Evolutionary conservation across 768 basidiomycete genomes (phyloP), one percentile per base, ranked within the genome.

Genomic region (Artomyces pyxidatus): DNA sequence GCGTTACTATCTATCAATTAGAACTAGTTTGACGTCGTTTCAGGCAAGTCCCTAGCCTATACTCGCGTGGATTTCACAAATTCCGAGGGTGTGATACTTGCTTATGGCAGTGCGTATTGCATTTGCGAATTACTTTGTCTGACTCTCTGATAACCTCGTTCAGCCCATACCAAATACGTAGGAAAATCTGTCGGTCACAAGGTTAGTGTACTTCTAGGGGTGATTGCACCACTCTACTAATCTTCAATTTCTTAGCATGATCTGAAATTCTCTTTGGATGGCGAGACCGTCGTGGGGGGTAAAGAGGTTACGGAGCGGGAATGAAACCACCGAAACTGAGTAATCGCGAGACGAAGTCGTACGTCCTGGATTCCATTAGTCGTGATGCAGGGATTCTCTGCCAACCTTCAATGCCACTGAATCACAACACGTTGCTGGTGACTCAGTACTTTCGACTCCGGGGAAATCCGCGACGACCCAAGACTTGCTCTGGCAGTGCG

Each of bases 141-240:
- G 19, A 32, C 35, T 49, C 42, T 47, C 32, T 49, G 27, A 55
- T n/a, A 37, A 32, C 53, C 29, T 47, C 44, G 21, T 42, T 1
- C 50, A 91, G 88, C 83, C 51, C 89, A 91, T 58, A 92, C 89
- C 7, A 92, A 92, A 62, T 91, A 88, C 54, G 69, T 91, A 49
- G 88, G 86, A 12, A 86, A 77, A 61, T 87, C 85, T 9, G 62
- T 64, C 2, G 68, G 67, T 8, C 70, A 72, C 43, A 57, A 67
- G 52, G 75, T 77, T 49, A 47, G 64, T 48, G 9, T 26, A 28
- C 14, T 40, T 23, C 19, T 21, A n/a, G 39, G 5, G 14, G 7
- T 73, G 68, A 14, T 54, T 57, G n/a, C 68, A 74, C 55, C 59
- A 63, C 23, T 73, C 72, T 46, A 62, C 71, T 67, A 4, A 41